Conservation (phyloP, 2,329 filamentous ascomycete genomes). For the Fusarium sublunatum region DNA sequence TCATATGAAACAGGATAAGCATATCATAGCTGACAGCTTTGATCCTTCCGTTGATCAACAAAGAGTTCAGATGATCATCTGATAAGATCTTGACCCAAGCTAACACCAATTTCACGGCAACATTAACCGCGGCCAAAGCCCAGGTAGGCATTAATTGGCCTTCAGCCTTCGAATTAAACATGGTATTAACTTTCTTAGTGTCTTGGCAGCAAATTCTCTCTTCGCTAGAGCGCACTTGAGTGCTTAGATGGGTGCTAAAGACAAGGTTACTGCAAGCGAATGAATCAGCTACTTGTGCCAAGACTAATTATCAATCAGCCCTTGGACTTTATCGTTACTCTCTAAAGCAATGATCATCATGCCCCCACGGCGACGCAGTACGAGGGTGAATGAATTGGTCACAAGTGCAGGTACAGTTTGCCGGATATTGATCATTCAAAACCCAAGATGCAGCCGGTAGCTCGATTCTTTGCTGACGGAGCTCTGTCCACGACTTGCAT, state of each 20-base stretch:
- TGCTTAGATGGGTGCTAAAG: conserved; percentile 8
- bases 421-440: not conserved
- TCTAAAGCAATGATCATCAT: conserved; percentile 26
- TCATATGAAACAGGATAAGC: not conserved
- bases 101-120: conserved; percentile 6
- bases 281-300: conserved; percentile 12
- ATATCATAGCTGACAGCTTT: not conserved
- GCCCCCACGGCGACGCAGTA: not conserved
- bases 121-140: not conserved
- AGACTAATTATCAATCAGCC: conserved; percentile 34
- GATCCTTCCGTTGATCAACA: not conserved
- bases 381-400: conserved; percentile 14
- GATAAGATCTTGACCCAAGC: conserved; percentile 26
- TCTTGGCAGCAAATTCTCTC: conserved; percentile 13
- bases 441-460: not conserved
- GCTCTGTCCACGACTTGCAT: not conserved
- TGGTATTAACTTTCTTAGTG: conserved; percentile 16
- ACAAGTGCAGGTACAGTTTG: conserved; percentile 11
- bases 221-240: not conserved
- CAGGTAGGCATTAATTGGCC: conserved; percentile 1
- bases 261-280: conserved; percentile 7
- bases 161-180: not conserved
- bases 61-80: conserved; percentile 1
- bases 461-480: not conserved
- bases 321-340: conserved; percentile 4